These are phyloP conservation scores for Geotrichum histeridarum DNA, from an alignment of 1,139 yeast species.

Conservation along the genomic window DNA sequence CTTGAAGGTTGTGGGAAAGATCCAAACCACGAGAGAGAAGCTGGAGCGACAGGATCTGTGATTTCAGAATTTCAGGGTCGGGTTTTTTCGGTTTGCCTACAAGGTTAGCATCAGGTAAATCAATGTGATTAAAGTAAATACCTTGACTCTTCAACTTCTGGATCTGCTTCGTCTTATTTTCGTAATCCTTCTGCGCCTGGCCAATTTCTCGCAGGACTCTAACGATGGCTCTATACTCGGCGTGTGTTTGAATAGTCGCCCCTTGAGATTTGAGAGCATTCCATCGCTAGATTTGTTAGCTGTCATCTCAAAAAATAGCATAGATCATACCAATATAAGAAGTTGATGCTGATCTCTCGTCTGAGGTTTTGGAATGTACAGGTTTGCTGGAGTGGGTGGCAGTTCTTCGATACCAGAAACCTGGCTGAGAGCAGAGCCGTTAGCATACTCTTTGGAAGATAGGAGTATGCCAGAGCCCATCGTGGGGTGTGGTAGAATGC, in stretches of 20 bases:
- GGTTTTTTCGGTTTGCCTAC: not conserved
- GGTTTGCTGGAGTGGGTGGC: not conserved
- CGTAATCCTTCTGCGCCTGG: constrained; percentile 38
- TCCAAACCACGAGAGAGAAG: constrained; percentile 72
- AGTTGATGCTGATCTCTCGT: constrained; percentile 37
- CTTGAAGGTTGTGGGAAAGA: constrained; percentile 49
- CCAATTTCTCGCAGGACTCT: constrained; percentile 33
- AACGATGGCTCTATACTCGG: constrained; percentile 38
- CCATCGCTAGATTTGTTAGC: constrained; percentile 34
- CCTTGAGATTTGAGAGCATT: constrained; percentile 38
- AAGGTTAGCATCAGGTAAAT: not conserved
- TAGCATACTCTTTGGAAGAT: not conserved
- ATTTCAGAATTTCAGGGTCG: constrained; percentile 50
- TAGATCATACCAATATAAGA: constrained; percentile 33
- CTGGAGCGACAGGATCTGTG: constrained; percentile 73
- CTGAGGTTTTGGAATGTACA: constrained; percentile 29
- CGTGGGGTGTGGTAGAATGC: not conserved
- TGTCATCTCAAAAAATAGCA: not conserved
- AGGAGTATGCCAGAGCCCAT: not conserved
- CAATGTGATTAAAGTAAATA: not conserved
- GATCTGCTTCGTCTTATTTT: constrained; percentile 33
- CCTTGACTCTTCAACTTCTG: constrained; percentile 19
- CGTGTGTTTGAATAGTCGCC: constrained; percentile 32
- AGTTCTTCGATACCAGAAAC: not conserved
- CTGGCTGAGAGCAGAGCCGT: not conserved